Conservation (phyloP, 2,329 filamentous ascomycete species). For the Gyromitra esculenta region DNA sequence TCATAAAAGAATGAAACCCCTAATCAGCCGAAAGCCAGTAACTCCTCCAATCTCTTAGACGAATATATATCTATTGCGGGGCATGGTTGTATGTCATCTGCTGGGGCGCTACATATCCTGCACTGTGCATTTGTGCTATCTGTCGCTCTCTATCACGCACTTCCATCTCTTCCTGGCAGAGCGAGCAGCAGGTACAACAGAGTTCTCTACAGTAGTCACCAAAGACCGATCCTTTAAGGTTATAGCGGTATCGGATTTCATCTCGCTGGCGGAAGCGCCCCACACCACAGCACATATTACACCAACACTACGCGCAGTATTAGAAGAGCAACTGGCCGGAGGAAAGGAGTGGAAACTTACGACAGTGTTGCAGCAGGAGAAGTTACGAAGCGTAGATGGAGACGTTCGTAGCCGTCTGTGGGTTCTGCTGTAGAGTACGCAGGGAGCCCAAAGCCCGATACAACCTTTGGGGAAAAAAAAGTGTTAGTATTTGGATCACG, state of each 20-base stretch:
- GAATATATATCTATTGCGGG: background rate
- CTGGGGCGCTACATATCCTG: constrained; percentile 23
- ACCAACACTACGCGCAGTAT: constrained; percentile 28
- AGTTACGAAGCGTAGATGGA: constrained; percentile 28
- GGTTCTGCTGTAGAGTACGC: constrained; percentile 45
- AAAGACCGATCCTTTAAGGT: constrained; percentile 22
- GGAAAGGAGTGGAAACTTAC: constrained; percentile 17
- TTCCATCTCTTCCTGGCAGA: constrained; percentile 52
- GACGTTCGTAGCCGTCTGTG: constrained; percentile 35
- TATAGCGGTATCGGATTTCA: constrained; percentile 49
- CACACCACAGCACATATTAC: constrained; percentile 7
- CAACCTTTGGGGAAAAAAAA: constrained; percentile 25
- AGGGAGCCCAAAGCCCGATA: constrained; percentile 36
- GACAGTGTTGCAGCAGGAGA: constrained; percentile 32
- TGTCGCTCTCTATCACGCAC: constrained; percentile 42
- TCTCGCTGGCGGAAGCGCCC: constrained; percentile 27
- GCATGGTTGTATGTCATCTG: constrained; percentile 31
- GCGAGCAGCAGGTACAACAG: constrained; percentile 30
- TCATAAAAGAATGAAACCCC: background rate
- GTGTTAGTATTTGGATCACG: background rate
- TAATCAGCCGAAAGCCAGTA: background rate
- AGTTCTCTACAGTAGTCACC: constrained; percentile 30
- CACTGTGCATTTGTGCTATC: constrained; percentile 14
- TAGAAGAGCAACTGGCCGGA: background rate
- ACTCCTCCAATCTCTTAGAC: background rate